Evolutionary conservation across 257 asterid species (phyloP), one percentile per base, ranked within the genome.

Genomic region (Lantana camara): DNA sequence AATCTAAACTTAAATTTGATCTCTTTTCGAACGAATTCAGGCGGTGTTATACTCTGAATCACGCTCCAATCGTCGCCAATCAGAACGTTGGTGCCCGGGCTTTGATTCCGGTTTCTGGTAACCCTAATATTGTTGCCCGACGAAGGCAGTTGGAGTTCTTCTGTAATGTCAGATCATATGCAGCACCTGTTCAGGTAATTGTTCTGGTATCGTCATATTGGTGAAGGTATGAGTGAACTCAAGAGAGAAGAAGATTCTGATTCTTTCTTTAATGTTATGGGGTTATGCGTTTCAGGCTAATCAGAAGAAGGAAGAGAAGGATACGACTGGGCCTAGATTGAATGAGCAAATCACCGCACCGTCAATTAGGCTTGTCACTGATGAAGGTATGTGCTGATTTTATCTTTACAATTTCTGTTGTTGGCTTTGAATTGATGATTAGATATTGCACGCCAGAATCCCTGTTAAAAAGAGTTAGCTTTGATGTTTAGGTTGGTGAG

Each of bases 111-210:
- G 46, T 65, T 66, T 21, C 54, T 19, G 41, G 71, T 46, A 57
- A 52, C 22, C 64, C 78, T 1, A 68, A 27, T 53, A 67, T 64
- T 19, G 55, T 49, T 14, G 20, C 44, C 21, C 78, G 47, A 34
- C 74, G 57, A 13, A 42, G 51, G 59, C 81, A 53, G 24, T 47
- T 73, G 71, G 81, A 52, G 63, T 30, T 73, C 5, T 70, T 75
- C 15, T 66, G 45, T 45, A 75, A 73, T 20, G 74, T 74, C 68
- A 85, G 97, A 71, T 85, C 68, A 58, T 89, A 75, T 59, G 95
- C 94, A 34, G 86, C 83, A 22, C 82, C 95, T 11, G 44, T 70
- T 67, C 85, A 85, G 96, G 98, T 87, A 72, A 57, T 48, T 13
- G 22, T 44, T 30, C 17, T 23, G 40, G 57, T 59, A 15, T 51